phyloP scores from a whole-genome alignment of 306 rosid species.

The Vicia villosa region DNA sequence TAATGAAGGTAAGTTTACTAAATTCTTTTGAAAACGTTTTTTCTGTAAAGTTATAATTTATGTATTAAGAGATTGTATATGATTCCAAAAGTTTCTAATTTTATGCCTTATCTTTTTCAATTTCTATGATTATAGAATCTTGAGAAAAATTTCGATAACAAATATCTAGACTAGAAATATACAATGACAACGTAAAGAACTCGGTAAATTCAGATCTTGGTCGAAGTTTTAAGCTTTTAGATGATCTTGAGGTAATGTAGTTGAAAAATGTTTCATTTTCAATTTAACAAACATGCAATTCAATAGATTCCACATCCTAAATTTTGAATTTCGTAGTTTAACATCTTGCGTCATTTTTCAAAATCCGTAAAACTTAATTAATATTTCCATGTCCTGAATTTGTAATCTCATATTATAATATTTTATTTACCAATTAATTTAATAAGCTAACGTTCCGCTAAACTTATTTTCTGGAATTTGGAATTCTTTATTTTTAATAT shows the following conservation, averaged over 20 bases:
- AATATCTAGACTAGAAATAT: slow-evolving; percentile 97
- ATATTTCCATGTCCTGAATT: too few species aligned
- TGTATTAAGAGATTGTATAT: neutral
- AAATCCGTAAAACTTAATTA: too few species aligned
- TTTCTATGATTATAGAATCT: slow-evolving; percentile 65
- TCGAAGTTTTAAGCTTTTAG: slow-evolving; percentile 86
- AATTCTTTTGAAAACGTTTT: too few species aligned
- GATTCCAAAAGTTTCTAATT: slow-evolving; percentile 1
- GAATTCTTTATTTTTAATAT: slow-evolving; percentile 21
- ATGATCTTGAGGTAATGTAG: slow-evolving; percentile 99
- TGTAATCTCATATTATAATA: too few species aligned
- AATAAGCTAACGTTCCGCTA: too few species aligned
- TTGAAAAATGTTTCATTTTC: neutral
- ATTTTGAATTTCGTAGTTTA: slow-evolving; percentile 30
- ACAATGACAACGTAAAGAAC: slow-evolving; percentile 94
- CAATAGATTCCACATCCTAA: neutral
- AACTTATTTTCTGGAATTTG: too few species aligned
- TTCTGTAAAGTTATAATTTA: slow-evolving; percentile 26
- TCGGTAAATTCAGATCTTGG: slow-evolving; percentile 88
- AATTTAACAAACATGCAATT: neutral
- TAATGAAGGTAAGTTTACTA: slow-evolving; percentile 66
- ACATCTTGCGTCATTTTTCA: too few species aligned
- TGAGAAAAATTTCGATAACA: slow-evolving; percentile 84
- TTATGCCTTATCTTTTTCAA: slow-evolving; percentile 29
- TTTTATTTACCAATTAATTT: too few species aligned